These are phyloP conservation scores for bread wheat (Triticum aestivum) DNA, from an alignment of 176 grass and related monocot species.

Conservation along the genomic window DNA sequence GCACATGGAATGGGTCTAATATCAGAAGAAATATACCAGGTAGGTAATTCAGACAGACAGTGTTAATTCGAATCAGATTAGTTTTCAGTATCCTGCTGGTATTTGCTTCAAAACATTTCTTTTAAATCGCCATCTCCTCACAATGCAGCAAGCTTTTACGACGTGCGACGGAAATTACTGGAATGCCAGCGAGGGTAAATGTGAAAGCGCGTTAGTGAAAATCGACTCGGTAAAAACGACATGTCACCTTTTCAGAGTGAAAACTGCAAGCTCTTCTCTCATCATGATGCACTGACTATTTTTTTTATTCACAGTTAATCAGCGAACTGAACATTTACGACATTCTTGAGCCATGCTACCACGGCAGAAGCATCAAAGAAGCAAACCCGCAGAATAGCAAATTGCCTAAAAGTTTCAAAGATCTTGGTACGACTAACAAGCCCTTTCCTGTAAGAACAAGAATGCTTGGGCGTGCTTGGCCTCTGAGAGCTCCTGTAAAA, in stretches of 20 bases:
- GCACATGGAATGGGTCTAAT: conserved; percentile 92
- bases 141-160: conserved; percentile 54
- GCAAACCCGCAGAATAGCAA: conserved; percentile 12
- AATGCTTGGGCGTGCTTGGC: conserved; percentile 94
- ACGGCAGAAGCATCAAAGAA: conserved; percentile 44
- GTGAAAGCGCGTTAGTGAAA: conserved; percentile 35
- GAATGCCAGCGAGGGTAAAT: conserved; percentile 40
- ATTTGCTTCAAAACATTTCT: not conserved
- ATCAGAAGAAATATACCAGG: conserved; percentile 74
- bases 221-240: conserved; percentile 57
- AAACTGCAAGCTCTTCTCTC: not conserved
- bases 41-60: not conserved
- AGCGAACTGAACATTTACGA: conserved; percentile 72
- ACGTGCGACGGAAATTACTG: conserved; percentile 81
- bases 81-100: not conserved
- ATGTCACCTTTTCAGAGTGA: not conserved
- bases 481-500: conserved; percentile 80
- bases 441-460: conserved; percentile 77
- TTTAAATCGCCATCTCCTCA: not conserved
- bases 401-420: conserved; percentile 70
- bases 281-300: not conserved
- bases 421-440: conserved; percentile 70
- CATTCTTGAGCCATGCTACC: conserved; percentile 96
- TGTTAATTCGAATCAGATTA: not conserved
- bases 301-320: conserved; percentile 48